A percentile compares a stretch with the other conserved stretches of the same genome.
phyloP scores from a whole-genome alignment of 2,329 filamentous ascomycete genomes.

The Tolypocladium inflatum region DNA sequence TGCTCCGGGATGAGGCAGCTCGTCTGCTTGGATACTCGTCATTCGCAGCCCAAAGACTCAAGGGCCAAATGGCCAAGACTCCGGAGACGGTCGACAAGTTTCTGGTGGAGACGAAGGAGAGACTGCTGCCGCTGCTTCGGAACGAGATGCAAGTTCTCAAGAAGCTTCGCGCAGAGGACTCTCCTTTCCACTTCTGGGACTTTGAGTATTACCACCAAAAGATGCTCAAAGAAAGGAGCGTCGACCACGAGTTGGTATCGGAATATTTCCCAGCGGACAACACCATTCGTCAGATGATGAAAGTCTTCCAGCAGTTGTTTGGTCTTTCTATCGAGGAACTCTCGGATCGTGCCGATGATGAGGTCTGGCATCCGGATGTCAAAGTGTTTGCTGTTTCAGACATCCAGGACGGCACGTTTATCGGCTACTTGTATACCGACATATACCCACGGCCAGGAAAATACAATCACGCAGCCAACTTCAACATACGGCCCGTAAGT shows the following conservation, averaged over 20 bases:
- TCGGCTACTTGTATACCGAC: slow-evolving; percentile 1
- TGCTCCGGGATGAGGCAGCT: slow-evolving; percentile 5
- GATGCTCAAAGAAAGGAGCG: neutral
- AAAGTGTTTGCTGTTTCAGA: neutral
- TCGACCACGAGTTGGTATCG: slow-evolving; percentile 1
- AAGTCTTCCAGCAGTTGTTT: slow-evolving; percentile 1
- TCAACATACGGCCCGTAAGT: slow-evolving; percentile 1
- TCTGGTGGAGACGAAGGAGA: neutral
- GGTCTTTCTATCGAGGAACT: neutral
- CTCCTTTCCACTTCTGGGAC: slow-evolving; percentile 1
- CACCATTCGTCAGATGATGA: neutral
- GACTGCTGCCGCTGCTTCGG: neutral
- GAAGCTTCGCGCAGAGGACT: neutral
- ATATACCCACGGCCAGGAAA: slow-evolving; percentile 1
- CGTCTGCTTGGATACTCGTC: slow-evolving; percentile 2
- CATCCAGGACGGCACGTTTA: neutral
- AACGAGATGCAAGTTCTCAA: neutral
- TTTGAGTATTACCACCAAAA: slow-evolving; percentile 1
- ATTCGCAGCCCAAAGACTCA: neutral
- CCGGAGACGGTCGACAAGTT: neutral
- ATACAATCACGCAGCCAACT: slow-evolving; percentile 2
- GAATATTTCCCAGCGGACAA: slow-evolving; percentile 1
- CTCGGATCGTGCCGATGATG: neutral
- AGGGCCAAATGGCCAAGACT: slow-evolving; percentile 1
- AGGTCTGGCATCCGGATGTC: slow-evolving; percentile 3